Percentiles rank a stretch among this genome's conserved stretches.
Evolutionary conservation across 2,329 filamentous ascomycete genomes (phyloP).

Genomic region (Aspergillus phoenicis): DNA sequence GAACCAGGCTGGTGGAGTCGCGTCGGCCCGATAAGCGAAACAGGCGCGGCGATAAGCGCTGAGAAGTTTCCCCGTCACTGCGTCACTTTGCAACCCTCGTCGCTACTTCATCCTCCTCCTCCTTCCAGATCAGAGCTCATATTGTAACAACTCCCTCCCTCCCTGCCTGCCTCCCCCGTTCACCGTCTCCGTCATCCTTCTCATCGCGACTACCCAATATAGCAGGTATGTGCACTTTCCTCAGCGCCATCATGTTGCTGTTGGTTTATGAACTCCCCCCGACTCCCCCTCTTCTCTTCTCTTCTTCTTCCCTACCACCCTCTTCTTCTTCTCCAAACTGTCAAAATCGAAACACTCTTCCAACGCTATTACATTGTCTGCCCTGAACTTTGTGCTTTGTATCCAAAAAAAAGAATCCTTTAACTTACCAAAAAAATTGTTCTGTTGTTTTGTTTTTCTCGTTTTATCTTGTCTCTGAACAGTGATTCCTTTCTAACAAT

Average conservation of each 20-base stretch:
- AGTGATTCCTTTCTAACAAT: neutral
- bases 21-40: neutral
- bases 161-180: slow-evolving; percentile 7
- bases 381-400: no score
- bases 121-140: neutral
- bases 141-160: neutral
- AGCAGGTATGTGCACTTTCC: slow-evolving; percentile 19
- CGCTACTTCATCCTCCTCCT: slow-evolving; percentile 1
- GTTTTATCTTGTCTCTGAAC: no score
- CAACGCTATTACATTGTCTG: no score
- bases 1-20: neutral
- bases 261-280: neutral
- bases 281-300: slow-evolving; percentile 5
- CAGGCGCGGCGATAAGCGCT: slow-evolving; percentile 3
- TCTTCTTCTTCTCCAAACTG: neutral
- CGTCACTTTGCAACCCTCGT: slow-evolving; percentile 5
- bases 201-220: slow-evolving; percentile 22
- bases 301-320: slow-evolving; percentile 20
- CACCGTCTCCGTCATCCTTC: slow-evolving; percentile 15
- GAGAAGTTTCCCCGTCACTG: slow-evolving; percentile 2
- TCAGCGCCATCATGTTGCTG: slow-evolving; percentile 8
- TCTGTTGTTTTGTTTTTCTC: no score
- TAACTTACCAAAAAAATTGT: neutral
- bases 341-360: no score
- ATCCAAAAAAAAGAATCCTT: no score